These are phyloP conservation scores for Fusarium anguioides DNA, from an alignment of 2,329 filamentous ascomycete genomes.

Conservation along the genomic window DNA sequence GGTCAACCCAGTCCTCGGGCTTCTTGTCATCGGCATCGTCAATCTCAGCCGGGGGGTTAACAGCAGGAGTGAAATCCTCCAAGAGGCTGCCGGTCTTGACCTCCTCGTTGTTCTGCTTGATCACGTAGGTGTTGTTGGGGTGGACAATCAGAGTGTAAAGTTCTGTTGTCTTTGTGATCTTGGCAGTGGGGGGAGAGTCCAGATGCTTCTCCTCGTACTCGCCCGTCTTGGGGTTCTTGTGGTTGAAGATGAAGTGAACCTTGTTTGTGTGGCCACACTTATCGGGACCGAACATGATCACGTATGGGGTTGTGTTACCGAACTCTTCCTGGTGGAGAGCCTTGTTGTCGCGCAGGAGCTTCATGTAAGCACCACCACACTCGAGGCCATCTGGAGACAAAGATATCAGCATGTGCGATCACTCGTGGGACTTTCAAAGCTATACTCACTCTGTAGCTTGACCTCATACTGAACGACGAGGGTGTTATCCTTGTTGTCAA, in stretches of 20 bases:
- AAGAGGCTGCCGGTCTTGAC: slow-evolving; percentile 91
- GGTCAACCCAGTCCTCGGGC: slow-evolving; percentile 95
- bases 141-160: slow-evolving; percentile 97
- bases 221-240: slow-evolving; percentile 99
- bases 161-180: slow-evolving; percentile 90
- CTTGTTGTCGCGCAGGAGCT: slow-evolving; percentile 98
- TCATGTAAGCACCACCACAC: slow-evolving; percentile 98
- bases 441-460: slow-evolving; percentile 89
- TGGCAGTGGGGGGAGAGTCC: slow-evolving; percentile 81
- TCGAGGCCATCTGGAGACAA: slow-evolving; percentile 80
- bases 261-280: slow-evolving; percentile 99
- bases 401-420: slow-evolving; percentile 47
- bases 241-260: slow-evolving; percentile 98
- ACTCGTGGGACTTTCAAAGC: background rate
- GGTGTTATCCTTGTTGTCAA: slow-evolving; percentile 97
- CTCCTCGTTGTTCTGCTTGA: slow-evolving; percentile 90
- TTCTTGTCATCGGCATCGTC: slow-evolving; percentile 94
- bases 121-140: slow-evolving; percentile 94
- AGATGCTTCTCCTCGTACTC: slow-evolving; percentile 99
- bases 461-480: slow-evolving; percentile 99
- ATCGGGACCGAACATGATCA: slow-evolving; percentile 99
- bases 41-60: slow-evolving; percentile 96
- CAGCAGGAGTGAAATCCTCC: slow-evolving; percentile 91
- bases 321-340: slow-evolving; percentile 97
- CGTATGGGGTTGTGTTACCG: slow-evolving; percentile 95